Percentiles rank a stretch among this genome's conserved stretches.
These are phyloP conservation scores for Alternaria viburni DNA, from an alignment of 2,329 filamentous ascomycete genomes.

Conservation along the genomic window DNA sequence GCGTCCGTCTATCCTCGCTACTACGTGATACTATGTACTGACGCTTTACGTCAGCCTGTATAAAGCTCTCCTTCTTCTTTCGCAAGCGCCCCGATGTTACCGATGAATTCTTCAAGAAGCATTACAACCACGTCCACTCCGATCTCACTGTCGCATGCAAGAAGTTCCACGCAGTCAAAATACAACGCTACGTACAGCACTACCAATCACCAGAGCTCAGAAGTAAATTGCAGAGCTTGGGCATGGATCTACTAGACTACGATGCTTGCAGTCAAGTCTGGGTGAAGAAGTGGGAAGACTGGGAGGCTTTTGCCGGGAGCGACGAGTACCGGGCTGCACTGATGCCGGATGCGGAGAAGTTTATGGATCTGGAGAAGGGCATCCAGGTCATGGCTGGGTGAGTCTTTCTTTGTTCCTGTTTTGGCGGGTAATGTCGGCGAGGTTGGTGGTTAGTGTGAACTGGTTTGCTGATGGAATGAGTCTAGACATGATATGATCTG, in stretches of 20 bases:
- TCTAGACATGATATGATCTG: constrained; percentile 28
- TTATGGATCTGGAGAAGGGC: constrained; percentile 33
- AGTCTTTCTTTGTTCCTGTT: background rate
- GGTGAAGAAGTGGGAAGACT: constrained; percentile 33
- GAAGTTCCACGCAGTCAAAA: background rate
- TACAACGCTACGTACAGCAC: background rate
- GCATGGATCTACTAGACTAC: constrained; percentile 16
- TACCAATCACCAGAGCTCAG: background rate
- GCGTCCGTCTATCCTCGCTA: background rate
- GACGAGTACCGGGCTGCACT: constrained; percentile 29
- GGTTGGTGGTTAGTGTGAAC: background rate
- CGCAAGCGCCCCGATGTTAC: background rate
- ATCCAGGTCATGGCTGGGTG: constrained; percentile 39
- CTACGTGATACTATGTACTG: background rate
- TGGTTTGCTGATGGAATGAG: background rate
- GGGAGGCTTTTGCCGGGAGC: constrained; percentile 27
- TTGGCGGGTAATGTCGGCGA: background rate
- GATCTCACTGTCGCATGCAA: background rate
- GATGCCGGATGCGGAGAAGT: constrained; percentile 32
- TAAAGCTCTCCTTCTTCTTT: background rate
- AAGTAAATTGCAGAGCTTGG: background rate
- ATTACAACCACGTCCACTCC: background rate
- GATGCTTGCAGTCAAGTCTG: constrained; percentile 34
- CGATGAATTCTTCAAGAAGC: background rate
- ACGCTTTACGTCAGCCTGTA: background rate